These are phyloP conservation scores for Diutina ranongensis DNA, from an alignment of 1,139 yeast species.

Conservation along the genomic window DNA sequence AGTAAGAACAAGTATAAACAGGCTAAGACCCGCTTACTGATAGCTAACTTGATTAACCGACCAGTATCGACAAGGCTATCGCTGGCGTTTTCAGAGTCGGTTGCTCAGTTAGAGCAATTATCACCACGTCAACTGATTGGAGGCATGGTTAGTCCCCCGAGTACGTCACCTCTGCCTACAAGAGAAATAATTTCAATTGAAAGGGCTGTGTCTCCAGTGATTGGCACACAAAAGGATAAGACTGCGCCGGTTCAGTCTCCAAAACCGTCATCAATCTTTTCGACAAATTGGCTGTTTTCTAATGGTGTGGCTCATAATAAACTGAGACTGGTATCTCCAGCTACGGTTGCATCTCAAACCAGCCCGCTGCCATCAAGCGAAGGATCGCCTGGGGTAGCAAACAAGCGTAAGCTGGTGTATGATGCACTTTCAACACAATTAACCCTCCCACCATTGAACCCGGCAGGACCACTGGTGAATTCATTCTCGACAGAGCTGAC, in stretches of 20 bases:
- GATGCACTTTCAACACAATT: conserved; percentile 9
- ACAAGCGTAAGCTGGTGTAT: conserved; percentile 9
- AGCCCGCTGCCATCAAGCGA: neutral
- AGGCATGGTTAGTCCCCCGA: neutral
- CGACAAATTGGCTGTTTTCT: neutral
- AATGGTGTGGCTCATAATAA: neutral
- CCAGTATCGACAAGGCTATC: neutral
- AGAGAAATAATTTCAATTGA: neutral
- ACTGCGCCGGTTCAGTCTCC: neutral
- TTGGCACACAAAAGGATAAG: neutral
- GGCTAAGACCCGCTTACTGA: neutral
- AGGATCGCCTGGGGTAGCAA: neutral
- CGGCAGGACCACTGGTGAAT: conserved; percentile 21
- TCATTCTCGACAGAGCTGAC: conserved; percentile 15
- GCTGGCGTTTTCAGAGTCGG: neutral
- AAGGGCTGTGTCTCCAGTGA: neutral
- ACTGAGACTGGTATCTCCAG: conserved; percentile 5
- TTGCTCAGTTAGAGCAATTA: neutral
- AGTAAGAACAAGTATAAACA: conserved; percentile 3
- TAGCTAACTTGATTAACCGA: conserved; percentile 1
- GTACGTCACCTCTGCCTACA: neutral
- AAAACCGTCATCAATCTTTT: neutral
- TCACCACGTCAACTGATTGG: neutral
- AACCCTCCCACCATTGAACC: conserved; percentile 26
- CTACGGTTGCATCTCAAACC: neutral